Evolutionary conservation across 805 yeast genomes (phyloP).

Genomic region (Ascoidea asiatica): DNA sequence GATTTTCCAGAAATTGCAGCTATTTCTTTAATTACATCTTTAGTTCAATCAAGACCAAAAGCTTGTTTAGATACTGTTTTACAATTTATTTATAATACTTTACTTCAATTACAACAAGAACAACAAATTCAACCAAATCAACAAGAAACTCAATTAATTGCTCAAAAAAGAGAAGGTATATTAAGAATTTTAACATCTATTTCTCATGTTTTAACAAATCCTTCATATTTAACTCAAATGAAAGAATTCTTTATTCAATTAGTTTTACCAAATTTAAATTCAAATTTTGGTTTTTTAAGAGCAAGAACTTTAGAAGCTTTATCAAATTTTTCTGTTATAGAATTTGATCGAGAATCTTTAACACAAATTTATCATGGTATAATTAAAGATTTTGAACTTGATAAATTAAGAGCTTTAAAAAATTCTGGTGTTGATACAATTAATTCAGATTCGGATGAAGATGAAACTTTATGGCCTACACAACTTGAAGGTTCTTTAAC

Average conservation of each 20-base stretch:
- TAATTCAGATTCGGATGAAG: slow-evolving; percentile 19
- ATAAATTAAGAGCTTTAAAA: neutral
- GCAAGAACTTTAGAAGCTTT: slow-evolving; percentile 63
- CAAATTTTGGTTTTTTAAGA: slow-evolving; percentile 51
- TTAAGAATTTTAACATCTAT: slow-evolving; percentile 69
- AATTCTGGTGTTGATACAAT: neutral
- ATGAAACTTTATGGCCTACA: slow-evolving; percentile 49
- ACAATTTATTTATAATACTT: slow-evolving; percentile 41
- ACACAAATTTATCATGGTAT: slow-evolving; percentile 32
- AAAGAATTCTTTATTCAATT: slow-evolving; percentile 50
- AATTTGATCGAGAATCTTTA: slow-evolving; percentile 27
- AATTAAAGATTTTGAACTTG: neutral
- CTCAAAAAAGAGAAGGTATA: slow-evolving; percentile 65
- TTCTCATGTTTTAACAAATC: slow-evolving; percentile 40
- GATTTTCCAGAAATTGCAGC: slow-evolving; percentile 71
- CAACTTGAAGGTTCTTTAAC: slow-evolving; percentile 78
- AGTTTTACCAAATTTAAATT: slow-evolving; percentile 60
- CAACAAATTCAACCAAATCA: slow-evolving; percentile 15
- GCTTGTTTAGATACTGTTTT: slow-evolving; percentile 46
- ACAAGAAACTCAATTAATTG: slow-evolving; percentile 32
- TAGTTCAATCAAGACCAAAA: slow-evolving; percentile 56
- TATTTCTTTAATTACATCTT: slow-evolving; percentile 50
- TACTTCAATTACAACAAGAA: slow-evolving; percentile 23
- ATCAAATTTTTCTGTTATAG: slow-evolving; percentile 49
- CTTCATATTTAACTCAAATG: slow-evolving; percentile 49